Evolutionary conservation across 108 stramenopile species (phyloP), one percentile per base, ranked within the genome.

Genomic region (Halocafeteria seosinensis): DNA sequence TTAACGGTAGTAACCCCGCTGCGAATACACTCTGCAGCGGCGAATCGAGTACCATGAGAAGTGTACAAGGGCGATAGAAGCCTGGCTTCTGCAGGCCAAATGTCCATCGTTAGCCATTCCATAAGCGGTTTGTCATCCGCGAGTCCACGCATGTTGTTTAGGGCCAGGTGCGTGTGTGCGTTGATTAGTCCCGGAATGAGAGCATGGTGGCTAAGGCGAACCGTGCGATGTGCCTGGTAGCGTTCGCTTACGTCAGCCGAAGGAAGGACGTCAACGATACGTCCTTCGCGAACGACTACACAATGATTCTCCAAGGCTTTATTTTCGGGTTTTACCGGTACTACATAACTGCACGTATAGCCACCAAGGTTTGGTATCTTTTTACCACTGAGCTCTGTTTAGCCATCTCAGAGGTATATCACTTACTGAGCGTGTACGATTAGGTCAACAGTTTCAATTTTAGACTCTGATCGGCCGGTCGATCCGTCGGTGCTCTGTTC

Each of bases 161-260:
- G 59, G 21, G 34, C 63, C 23, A 63, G 34, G 62, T 67, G 66
- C 29, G 66, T 67, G 35, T 67, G 66, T 6, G 61, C 61, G 59
- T 67, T 67, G 59, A 67, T n/a, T 0, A 67, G 21, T n/a, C 66
- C 66, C 9, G 66, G 66, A 58, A 67, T 67, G 29, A 67, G 33
- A 29, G 23, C 66, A 34, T 34, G 30, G 66, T 62, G 32, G 9
- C 38, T 38, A 1, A 9, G 13, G 28, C 59, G 66, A 3, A 34
- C 12, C 1, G 52, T 51, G 32, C 47, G 24, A 1, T 30, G 12
- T 42, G 59, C 37, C 9, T 23, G 38, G 66, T 37, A 67, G 32
- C 27, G 61, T 38, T n/a, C 24, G n/a, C 25, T 13, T 0, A 60
- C 66, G 3, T 61, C 58, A 8, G 27, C 21, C 2, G 66, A 67